phyloP scores from a whole-genome alignment of 768 basidiomycete species.

The Trametopsis cervina region DNA sequence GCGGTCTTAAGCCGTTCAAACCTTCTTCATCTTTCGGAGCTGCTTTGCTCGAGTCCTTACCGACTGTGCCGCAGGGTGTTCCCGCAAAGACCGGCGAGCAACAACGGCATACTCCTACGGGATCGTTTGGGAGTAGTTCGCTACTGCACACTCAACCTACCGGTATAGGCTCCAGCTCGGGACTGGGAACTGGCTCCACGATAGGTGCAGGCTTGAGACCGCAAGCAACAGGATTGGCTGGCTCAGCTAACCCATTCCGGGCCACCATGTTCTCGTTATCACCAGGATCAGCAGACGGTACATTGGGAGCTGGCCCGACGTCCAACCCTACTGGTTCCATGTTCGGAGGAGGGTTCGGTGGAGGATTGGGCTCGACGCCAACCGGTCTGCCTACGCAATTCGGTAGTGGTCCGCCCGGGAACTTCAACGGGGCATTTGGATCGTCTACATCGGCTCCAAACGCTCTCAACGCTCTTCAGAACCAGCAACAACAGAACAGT shows the following conservation, averaged over 20 bases:
- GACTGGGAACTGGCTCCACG: slow-evolving; percentile 25
- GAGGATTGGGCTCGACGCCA: not conserved
- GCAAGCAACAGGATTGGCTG: slow-evolving; percentile 30
- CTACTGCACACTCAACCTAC: slow-evolving; percentile 45
- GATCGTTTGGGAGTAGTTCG: slow-evolving; percentile 11
- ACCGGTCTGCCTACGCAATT: not conserved
- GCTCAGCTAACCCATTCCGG: slow-evolving; percentile 35
- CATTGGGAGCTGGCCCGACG: not conserved
- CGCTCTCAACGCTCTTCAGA: not conserved
- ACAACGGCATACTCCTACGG: not conserved
- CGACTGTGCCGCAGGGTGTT: slow-evolving; percentile 60
- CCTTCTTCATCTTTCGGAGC: slow-evolving; percentile 49
- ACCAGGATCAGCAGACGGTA: slow-evolving; percentile 4
- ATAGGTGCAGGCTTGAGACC: slow-evolving; percentile 31
- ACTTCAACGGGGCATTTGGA: not conserved
- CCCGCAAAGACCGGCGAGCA: slow-evolving; percentile 2
- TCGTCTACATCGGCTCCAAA: not conserved
- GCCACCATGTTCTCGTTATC: slow-evolving; percentile 28
- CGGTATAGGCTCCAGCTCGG: slow-evolving; percentile 33
- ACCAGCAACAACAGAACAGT: not conserved
- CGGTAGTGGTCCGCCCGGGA: not conserved
- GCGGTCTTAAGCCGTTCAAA: slow-evolving; percentile 48
- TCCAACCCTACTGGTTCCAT: not conserved
- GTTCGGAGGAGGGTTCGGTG: not conserved
- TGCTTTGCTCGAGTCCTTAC: slow-evolving; percentile 42